Conservation (phyloP, 2,329 filamentous ascomycete genomes). For the Annulohypoxylon truncatum region DNA sequence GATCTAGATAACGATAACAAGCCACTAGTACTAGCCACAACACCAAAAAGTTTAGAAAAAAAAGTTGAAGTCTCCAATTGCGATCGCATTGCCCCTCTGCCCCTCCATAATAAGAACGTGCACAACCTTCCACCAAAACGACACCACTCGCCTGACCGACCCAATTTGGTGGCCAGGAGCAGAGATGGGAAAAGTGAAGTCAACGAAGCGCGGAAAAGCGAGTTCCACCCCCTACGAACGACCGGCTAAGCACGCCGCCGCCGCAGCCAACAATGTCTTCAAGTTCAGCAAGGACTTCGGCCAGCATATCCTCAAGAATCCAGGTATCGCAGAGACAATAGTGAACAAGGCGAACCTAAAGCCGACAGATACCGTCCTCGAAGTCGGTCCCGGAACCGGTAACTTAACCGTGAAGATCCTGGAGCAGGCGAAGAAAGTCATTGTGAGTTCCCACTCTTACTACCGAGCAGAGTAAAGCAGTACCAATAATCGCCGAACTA, state of each 20-base stretch:
- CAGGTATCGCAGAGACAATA: slow-evolving; percentile 75
- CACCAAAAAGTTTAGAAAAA: slow-evolving; percentile 33
- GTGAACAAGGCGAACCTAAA: slow-evolving; percentile 90
- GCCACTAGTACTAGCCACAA: slow-evolving; percentile 29
- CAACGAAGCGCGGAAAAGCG: slow-evolving; percentile 52
- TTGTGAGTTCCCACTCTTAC: slow-evolving; percentile 55
- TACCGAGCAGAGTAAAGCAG: slow-evolving; percentile 50
- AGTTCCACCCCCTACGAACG: slow-evolving; percentile 57
- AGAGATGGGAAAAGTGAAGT: slow-evolving; percentile 57
- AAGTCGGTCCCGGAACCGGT: slow-evolving; percentile 84
- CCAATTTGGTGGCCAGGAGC: neutral
- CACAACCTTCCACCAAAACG: slow-evolving; percentile 15
- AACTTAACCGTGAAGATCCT: slow-evolving; percentile 90
- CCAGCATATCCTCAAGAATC: slow-evolving; percentile 91
- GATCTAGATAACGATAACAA: slow-evolving; percentile 27
- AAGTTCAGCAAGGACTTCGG: slow-evolving; percentile 92
- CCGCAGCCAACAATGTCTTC: slow-evolving; percentile 83
- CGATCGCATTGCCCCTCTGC: slow-evolving; percentile 34
- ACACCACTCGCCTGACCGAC: neutral
- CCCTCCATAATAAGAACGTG: slow-evolving; percentile 14
- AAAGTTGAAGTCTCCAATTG: slow-evolving; percentile 20
- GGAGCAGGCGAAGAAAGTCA: slow-evolving; percentile 82
- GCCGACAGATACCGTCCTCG: slow-evolving; percentile 88
- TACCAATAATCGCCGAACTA: slow-evolving; percentile 44
- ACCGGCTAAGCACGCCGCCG: slow-evolving; percentile 46